Conservation (phyloP, 225 moss, liverwort and hornwort genomes). For the Thuidium tamariscinum region DNA sequence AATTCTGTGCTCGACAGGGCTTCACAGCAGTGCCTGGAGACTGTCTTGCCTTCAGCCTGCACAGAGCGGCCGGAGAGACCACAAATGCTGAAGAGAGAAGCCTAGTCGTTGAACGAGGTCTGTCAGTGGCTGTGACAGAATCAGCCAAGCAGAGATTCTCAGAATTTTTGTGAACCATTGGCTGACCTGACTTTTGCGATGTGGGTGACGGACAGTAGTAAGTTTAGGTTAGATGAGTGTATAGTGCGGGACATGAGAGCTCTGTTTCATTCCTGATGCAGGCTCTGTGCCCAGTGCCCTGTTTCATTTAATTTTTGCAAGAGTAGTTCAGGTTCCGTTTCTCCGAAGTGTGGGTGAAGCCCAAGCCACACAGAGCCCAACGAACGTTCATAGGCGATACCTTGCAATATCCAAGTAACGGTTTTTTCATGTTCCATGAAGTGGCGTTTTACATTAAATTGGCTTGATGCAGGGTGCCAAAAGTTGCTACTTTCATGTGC, state of each 20-base stretch:
- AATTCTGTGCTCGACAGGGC: slow-evolving; percentile 36
- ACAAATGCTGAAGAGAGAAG: slow-evolving; percentile 30
- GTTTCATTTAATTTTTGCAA: neutral
- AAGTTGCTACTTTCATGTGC: neutral
- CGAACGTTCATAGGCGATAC: neutral
- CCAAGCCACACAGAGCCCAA: neutral
- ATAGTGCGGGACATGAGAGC: slow-evolving; percentile 5
- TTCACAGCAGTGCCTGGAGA: slow-evolving; percentile 72
- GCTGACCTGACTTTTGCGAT: neutral
- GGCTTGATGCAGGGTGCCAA: neutral
- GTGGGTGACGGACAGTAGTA: neutral
- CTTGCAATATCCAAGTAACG: neutral
- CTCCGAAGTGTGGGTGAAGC: neutral
- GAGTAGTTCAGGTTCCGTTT: neutral
- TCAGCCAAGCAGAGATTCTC: slow-evolving; percentile 61
- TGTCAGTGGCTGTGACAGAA: slow-evolving; percentile 52
- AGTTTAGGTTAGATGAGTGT: slow-evolving; percentile 15
- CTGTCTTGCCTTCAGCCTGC: slow-evolving; percentile 65
- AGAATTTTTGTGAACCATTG: neutral
- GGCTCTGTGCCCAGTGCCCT: neutral
- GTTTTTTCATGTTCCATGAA: neutral
- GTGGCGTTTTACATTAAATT: neutral
- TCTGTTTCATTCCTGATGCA: neutral
- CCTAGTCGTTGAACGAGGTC: slow-evolving; percentile 34
- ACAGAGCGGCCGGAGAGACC: slow-evolving; percentile 56